phyloP scores from a whole-genome alignment of 2,329 filamentous ascomycete species.

The Sclerotiophoma versabilis region DNA sequence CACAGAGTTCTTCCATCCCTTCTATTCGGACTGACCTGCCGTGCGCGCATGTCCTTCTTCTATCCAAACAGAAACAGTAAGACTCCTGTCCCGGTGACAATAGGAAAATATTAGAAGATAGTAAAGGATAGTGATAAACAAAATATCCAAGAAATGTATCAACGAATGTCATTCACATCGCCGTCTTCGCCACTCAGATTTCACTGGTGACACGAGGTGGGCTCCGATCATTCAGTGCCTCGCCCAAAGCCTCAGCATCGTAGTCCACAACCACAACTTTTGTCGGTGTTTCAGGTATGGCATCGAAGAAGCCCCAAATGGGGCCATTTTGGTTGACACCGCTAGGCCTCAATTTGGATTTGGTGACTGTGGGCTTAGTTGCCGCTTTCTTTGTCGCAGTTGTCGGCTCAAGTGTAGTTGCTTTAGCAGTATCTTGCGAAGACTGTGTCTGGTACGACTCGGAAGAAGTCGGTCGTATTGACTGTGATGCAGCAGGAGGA shows the following conservation, averaged over 20 bases:
- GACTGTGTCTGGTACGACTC: constrained; percentile 33
- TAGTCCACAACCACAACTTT: constrained; percentile 47
- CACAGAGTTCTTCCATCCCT: background rate
- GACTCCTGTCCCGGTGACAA: background rate
- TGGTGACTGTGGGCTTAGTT: no score
- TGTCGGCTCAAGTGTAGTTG: background rate
- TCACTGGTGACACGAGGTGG: background rate
- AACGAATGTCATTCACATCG: constrained; percentile 1
- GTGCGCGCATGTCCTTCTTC: constrained; percentile 1
- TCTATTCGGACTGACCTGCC: background rate
- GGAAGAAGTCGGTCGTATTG: constrained; percentile 28
- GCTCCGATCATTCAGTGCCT: constrained; percentile 41
- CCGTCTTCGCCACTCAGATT: background rate
- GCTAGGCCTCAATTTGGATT: constrained; percentile 35
- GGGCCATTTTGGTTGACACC: constrained; percentile 50
- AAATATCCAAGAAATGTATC: background rate
- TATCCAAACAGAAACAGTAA: background rate
- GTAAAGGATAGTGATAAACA: background rate
- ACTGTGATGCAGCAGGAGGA: constrained; percentile 38
- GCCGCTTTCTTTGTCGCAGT: constrained; percentile 7
- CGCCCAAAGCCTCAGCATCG: constrained; percentile 48
- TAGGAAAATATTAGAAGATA: constrained; percentile 14
- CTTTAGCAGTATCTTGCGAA: constrained; percentile 18
- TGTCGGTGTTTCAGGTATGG: constrained; percentile 39
- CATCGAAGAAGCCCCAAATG: constrained; percentile 49